Percentiles rank a stretch among this genome's conserved stretches.
Conservation (phyloP, 1,284 basidiomycete genomes). For the Ceratobasidium papillatum region DNA sequence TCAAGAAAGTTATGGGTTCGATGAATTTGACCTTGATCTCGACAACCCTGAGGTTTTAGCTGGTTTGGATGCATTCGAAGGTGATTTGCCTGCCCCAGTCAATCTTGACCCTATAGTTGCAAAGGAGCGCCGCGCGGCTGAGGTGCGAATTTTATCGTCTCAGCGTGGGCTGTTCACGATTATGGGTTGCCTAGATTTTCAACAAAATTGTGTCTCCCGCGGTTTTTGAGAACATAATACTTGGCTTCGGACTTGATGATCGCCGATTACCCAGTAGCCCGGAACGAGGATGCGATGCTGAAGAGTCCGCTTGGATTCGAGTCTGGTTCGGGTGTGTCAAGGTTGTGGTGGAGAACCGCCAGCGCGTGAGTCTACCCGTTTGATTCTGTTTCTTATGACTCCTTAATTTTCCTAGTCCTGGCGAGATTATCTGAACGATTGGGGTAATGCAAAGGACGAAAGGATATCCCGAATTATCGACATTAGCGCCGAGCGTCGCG, state of each 20-base stretch:
- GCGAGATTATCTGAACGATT: constrained; percentile 30
- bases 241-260: constrained; percentile 52
- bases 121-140: constrained; percentile 51
- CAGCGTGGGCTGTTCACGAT: background rate
- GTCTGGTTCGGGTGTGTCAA: constrained; percentile 82
- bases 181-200: constrained; percentile 58
- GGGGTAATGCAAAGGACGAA: constrained; percentile 31
- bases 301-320: constrained; percentile 63
- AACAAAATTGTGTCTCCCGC: constrained; percentile 63
- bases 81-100: background rate
- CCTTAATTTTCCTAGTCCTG: constrained; percentile 9
- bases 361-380: constrained; percentile 55
- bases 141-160: constrained; percentile 45
- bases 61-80: constrained; percentile 57
- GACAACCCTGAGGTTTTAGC: constrained; percentile 67
- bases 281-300: constrained; percentile 46
- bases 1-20: constrained; percentile 67
- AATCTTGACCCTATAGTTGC: background rate
- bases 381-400: constrained; percentile 34
- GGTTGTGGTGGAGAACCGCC: constrained; percentile 69
- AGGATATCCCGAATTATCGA: constrained; percentile 35
- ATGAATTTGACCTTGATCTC: constrained; percentile 62
- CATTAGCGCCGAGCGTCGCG: constrained; percentile 25
- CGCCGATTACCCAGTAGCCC: constrained; percentile 49
- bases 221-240: constrained; percentile 68